These are phyloP conservation scores for Metrosideros polymorpha DNA, from an alignment of 441 rosid species.

Conservation along the genomic window DNA sequence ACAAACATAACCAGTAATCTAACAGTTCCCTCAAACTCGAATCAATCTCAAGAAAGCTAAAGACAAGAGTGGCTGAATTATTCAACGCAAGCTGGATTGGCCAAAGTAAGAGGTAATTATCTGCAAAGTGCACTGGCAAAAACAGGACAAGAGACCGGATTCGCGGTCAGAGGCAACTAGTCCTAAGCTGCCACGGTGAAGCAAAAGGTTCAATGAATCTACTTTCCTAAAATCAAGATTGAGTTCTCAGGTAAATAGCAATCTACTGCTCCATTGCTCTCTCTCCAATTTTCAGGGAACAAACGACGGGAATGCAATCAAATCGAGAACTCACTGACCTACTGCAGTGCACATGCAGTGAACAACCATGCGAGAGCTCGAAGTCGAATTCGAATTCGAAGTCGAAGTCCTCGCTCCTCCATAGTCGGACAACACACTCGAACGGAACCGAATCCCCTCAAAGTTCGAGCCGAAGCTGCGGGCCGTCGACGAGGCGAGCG, in stretches of 20 bases:
- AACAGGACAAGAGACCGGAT: neutral
- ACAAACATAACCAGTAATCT: neutral
- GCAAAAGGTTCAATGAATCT: neutral
- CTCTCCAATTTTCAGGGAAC: neutral
- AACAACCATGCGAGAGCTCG: slow-evolving; percentile 34
- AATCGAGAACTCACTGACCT: slow-evolving; percentile 24
- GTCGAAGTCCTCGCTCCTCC: slow-evolving; percentile 28
- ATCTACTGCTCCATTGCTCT: neutral
- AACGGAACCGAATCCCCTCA: slow-evolving; percentile 30
- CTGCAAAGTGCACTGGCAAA: neutral
- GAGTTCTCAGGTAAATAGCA: neutral
- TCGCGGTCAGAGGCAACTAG: neutral
- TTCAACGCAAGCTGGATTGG: neutral
- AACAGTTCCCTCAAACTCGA: neutral
- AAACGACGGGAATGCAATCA: neutral
- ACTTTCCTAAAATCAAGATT: neutral
- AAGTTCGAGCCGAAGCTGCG: slow-evolving; percentile 27
- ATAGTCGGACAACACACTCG: slow-evolving; percentile 23
- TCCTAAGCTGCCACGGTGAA: neutral
- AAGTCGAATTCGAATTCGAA: slow-evolving; percentile 35
- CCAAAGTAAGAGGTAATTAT: neutral
- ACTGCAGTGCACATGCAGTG: slow-evolving; percentile 57
- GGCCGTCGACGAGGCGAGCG: slow-evolving; percentile 20
- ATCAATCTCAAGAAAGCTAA: neutral
- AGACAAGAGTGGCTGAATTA: neutral